A percentile compares a stretch with the other conserved stretches of the same genome.
These are phyloP conservation scores for Ramalina peruviana DNA, from an alignment of 495 filamentous ascomycete species.

Conservation along the genomic window DNA sequence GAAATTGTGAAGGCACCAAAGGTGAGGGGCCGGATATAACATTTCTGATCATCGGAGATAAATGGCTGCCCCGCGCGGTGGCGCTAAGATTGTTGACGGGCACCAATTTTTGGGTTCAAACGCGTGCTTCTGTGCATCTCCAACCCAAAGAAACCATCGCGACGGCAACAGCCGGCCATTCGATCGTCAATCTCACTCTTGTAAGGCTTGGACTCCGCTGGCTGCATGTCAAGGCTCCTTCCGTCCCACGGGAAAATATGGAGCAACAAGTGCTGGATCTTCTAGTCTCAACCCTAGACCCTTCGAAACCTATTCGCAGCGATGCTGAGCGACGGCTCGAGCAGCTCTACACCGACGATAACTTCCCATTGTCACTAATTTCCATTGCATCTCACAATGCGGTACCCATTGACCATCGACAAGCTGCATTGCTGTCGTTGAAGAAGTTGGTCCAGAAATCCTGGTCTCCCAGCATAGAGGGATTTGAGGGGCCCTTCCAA, in stretches of 20 bases:
- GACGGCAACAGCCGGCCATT: background rate
- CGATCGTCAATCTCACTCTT: background rate
- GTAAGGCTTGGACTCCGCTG: background rate
- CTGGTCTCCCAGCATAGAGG: conserved; percentile 60
- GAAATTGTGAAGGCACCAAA: background rate
- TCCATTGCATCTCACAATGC: conserved; percentile 63
- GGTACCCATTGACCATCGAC: conserved; percentile 58
- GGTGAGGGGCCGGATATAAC: background rate
- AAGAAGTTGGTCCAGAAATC: conserved; percentile 65
- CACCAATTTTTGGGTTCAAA: background rate
- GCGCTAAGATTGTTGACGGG: background rate
- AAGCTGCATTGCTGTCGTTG: conserved; percentile 67
- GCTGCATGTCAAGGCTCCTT: background rate
- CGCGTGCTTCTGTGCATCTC: background rate
- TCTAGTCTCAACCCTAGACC: conserved; percentile 64
- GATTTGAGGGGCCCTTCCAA: conserved; percentile 48
- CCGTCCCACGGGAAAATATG: conserved; percentile 32
- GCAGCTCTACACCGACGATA: conserved; percentile 47
- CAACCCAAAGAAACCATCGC: background rate
- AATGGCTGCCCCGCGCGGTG: background rate
- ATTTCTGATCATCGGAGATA: background rate
- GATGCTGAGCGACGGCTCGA: conserved; percentile 66
- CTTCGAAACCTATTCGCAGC: conserved; percentile 53
- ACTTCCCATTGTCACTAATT: conserved; percentile 63
- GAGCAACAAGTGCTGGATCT: conserved; percentile 74